Conservation (phyloP, 2,329 filamentous ascomycete genomes). For the Fusarium buharicum region DNA sequence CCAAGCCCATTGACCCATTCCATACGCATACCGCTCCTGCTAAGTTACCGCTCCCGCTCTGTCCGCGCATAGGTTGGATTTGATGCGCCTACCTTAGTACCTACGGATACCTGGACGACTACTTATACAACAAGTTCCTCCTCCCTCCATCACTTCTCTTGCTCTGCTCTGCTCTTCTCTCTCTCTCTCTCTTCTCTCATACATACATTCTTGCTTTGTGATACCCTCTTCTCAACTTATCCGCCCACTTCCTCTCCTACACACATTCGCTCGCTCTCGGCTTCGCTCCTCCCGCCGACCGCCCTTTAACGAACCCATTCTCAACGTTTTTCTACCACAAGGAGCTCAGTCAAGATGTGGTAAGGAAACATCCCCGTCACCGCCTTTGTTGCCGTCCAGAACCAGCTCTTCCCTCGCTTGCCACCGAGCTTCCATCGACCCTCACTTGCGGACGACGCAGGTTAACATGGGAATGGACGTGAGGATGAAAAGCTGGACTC, state of each 20-base stretch:
- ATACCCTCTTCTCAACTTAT: constrained; percentile 41
- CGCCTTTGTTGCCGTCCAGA: constrained; percentile 27
- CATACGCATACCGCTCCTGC: constrained; percentile 34
- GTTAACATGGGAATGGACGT: constrained; percentile 21
- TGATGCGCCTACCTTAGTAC: constrained; percentile 10
- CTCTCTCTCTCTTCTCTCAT: constrained; percentile 38
- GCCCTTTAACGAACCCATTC: constrained; percentile 31
- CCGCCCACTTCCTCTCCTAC: constrained; percentile 27
- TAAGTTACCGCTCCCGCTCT: constrained; percentile 7
- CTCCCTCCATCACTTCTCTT: constrained; percentile 30
- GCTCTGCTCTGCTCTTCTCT: constrained; percentile 41
- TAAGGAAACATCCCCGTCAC: constrained; percentile 40
- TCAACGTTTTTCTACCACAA: constrained; percentile 26
- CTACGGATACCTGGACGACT: constrained; percentile 27
- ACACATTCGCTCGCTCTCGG: constrained; percentile 37
- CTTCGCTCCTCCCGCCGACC: constrained; percentile 31
- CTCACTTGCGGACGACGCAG: constrained; percentile 30
- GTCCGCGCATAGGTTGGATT: constrained; percentile 3
- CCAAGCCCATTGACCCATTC: constrained; percentile 19
- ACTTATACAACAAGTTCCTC: constrained; percentile 44
- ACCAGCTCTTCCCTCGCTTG: constrained; percentile 2
- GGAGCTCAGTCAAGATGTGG: constrained; percentile 46
- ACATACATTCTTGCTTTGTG: constrained; percentile 45
- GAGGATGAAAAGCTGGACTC: constrained; percentile 13
- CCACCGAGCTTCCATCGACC: constrained; percentile 29